Base-by-base conservation (phyloP, 441 rosid genomes). In the Gossypium schwendimanii region DNA sequence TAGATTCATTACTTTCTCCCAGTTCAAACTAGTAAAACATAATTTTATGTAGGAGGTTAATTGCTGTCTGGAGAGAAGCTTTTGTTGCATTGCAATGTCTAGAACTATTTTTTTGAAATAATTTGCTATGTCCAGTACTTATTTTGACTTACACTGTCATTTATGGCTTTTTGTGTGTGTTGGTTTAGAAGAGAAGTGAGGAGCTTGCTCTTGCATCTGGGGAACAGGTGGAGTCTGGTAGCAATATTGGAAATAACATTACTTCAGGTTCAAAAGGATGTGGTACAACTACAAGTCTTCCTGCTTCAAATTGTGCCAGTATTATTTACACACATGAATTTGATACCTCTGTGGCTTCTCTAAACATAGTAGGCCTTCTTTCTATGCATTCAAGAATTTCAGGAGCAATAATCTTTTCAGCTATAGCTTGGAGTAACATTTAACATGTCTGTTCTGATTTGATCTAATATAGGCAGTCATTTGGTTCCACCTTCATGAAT, bases 401-500 rank as follows among this genome's bases (percentile, higher is more conserved):
- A 47, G 24, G 63, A 47, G 55, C 69, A 54, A 18, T 67, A 23
- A 31, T 31, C 17, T 45, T 45, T 66, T 49, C 36, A 20, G 44
- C 31, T 20, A 36, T 63, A 44, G 52, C 4, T 68, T 63, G 44
- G 39, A 74, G 70, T 78, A 57, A 76, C 18, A 26, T 26, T 26
- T 59, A 59, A 59, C 55, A 12, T 72, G 36, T 66, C 77, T 80
- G 59, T 78, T 73, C 70, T 50, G 4, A 49, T 39, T 65, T 71
- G 39, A 8, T 66, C 76, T 75, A 74, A 41, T 85, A 61, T 68
- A 96, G 99, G 99, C 99, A 0, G 84, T 91, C 80, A 80, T 87
- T 58, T 93, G 97, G 97, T 93, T 90, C 79, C 97, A 96, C 79
- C 97, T 91, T 70, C 90, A 89, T 72, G 96, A 96, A 76, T 89